Conservation (phyloP, 2,329 filamentous ascomycete genomes). For the Colletotrichum sidae region DNA sequence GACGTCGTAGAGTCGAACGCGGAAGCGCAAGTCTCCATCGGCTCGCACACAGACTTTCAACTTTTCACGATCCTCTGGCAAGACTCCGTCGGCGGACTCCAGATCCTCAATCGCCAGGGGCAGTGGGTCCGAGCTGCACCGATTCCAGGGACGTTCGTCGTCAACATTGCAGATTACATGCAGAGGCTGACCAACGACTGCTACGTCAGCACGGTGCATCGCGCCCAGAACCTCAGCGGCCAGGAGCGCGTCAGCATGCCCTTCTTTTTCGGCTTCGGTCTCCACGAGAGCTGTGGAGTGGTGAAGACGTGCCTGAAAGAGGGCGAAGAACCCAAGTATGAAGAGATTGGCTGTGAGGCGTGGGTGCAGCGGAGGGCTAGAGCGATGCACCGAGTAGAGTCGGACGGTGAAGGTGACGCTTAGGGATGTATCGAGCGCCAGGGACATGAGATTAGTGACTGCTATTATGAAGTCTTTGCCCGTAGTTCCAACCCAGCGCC, state of each 20-base stretch:
- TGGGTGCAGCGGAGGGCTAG: slow-evolving; percentile 50
- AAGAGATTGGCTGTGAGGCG: slow-evolving; percentile 52
- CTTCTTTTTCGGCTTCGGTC: slow-evolving; percentile 58
- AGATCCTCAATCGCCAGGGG: slow-evolving; percentile 53
- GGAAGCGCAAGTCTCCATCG: slow-evolving; percentile 51
- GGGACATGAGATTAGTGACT: too few relatives aligned
- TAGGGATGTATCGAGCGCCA: not conserved
- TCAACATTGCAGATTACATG: slow-evolving; percentile 64
- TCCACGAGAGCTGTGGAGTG: slow-evolving; percentile 55
- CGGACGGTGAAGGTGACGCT: slow-evolving; percentile 16
- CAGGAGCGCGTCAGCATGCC: slow-evolving; percentile 57
- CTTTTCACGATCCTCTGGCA: slow-evolving; percentile 62
- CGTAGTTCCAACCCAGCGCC: too few relatives aligned
- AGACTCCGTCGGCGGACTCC: slow-evolving; percentile 54
- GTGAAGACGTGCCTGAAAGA: slow-evolving; percentile 50
- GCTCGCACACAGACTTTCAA: slow-evolving; percentile 66
- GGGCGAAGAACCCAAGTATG: slow-evolving; percentile 50
- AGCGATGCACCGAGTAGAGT: slow-evolving; percentile 47
- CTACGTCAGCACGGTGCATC: slow-evolving; percentile 62
- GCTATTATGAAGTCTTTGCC: too few relatives aligned
- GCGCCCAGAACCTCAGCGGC: slow-evolving; percentile 55
- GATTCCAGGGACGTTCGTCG: slow-evolving; percentile 56
- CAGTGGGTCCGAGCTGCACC: slow-evolving; percentile 57
- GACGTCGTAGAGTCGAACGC: slow-evolving; percentile 9
- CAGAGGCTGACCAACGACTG: slow-evolving; percentile 63